phyloP scores from a whole-genome alignment of 805 yeast genomes.

The Jamesozyma hellenica region DNA sequence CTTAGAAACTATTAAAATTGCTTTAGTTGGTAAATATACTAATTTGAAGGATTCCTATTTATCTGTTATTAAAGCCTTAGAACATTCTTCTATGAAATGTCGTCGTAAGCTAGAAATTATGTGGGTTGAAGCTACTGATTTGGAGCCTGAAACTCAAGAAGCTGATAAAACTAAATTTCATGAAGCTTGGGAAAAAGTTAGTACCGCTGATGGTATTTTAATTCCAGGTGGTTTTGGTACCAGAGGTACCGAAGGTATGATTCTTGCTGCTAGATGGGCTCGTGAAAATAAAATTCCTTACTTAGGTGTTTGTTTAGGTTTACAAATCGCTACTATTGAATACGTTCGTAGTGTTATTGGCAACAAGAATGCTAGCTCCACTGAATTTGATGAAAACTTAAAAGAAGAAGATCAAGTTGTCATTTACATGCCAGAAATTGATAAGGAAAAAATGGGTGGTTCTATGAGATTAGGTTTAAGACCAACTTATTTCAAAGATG shows the following conservation, averaged over 20 bases:
- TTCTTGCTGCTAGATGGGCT: slow-evolving; percentile 96
- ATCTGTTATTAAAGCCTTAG: slow-evolving; percentile 89
- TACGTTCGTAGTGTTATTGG: slow-evolving; percentile 76
- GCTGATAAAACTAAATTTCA: slow-evolving; percentile 69
- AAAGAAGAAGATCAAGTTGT: slow-evolving; percentile 58
- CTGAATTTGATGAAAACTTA: slow-evolving; percentile 65
- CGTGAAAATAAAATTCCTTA: slow-evolving; percentile 90
- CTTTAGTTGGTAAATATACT: slow-evolving; percentile 95
- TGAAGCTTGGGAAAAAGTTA: slow-evolving; percentile 88
- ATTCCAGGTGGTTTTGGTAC: slow-evolving; percentile 98
- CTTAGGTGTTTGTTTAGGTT: slow-evolving; percentile 93
- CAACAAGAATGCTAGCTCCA: slow-evolving; percentile 57
- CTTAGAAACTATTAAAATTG: slow-evolving; percentile 81
- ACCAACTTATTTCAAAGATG: slow-evolving; percentile 68
- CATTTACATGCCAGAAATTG: slow-evolving; percentile 97
- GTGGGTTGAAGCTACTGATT: slow-evolving; percentile 93
- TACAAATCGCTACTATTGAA: slow-evolving; percentile 95
- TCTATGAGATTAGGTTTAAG: slow-evolving; percentile 97
- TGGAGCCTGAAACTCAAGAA: slow-evolving; percentile 63
- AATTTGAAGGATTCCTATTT: slow-evolving; percentile 89
- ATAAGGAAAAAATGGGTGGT: slow-evolving; percentile 92
- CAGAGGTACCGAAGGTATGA: slow-evolving; percentile 98
- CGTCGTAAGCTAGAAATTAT: slow-evolving; percentile 72
- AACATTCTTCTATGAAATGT: slow-evolving; percentile 89
- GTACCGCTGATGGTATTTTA: slow-evolving; percentile 90